These are phyloP conservation scores for Rhododendron kiyosumense DNA, from an alignment of 148 eudicot species.

Conservation along the genomic window DNA sequence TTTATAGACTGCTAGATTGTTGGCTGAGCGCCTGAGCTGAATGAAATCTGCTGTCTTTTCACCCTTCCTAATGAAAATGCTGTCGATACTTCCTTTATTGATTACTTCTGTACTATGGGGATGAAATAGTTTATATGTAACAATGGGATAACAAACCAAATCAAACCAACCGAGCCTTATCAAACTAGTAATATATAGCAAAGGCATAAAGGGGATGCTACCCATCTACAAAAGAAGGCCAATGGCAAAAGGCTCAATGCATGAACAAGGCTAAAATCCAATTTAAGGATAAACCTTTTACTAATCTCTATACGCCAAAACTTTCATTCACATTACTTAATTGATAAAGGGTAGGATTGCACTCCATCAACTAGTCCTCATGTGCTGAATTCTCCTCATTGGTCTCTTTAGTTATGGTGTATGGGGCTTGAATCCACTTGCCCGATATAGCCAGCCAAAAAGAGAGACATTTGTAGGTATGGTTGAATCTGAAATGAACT, in stretches of 20 bases:
- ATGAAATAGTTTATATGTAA: not conserved
- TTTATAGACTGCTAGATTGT: not conserved
- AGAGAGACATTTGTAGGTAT: not conserved
- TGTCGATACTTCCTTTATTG: not conserved
- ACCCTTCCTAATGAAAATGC: not conserved
- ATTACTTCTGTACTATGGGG: not conserved
- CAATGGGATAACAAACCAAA: not conserved
- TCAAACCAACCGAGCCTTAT: not conserved
- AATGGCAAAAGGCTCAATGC: not conserved
- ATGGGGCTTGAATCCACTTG: not conserved
- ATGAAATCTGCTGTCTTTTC: not conserved
- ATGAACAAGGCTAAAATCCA: not conserved
- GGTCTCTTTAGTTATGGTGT: not conserved
- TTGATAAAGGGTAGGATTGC: not conserved
- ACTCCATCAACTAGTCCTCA: not conserved
- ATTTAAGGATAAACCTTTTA: not conserved
- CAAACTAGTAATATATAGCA: not conserved
- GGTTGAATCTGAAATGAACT: not conserved
- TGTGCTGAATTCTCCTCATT: not conserved
- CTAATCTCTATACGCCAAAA: not conserved
- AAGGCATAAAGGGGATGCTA: not conserved
- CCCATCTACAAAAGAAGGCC: not conserved
- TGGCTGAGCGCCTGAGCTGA: not conserved
- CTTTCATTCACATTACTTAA: not conserved
- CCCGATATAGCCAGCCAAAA: not conserved